phyloP scores from a whole-genome alignment of 164 flowering plant species.

The Liquidambar formosana region DNA sequence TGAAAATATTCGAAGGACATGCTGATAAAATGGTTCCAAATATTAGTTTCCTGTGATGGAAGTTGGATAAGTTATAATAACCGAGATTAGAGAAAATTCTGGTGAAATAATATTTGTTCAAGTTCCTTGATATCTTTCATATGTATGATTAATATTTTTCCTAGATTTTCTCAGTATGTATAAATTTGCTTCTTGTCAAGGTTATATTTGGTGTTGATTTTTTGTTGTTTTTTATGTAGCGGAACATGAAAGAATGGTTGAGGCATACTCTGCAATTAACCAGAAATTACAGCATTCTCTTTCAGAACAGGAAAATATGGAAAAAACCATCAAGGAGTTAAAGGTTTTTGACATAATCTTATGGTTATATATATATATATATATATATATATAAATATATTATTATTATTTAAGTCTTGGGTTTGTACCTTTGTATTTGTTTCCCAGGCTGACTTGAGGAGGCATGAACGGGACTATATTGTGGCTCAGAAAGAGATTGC shows the following conservation, averaged over 20 bases:
- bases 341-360: slow-evolving; percentile 42
- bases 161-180: neutral
- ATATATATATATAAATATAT: neutral
- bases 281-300: slow-evolving; percentile 72
- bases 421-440: slow-evolving; percentile 4
- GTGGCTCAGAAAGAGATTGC: slow-evolving; percentile 65
- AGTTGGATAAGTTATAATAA: neutral
- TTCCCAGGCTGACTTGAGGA: slow-evolving; percentile 72
- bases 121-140: neutral
- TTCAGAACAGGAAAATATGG: slow-evolving; percentile 56
- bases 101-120: neutral
- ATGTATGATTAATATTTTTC: neutral
- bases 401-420: neutral
- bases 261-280: slow-evolving; percentile 68
- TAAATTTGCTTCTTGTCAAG: neutral
- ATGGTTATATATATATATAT: neutral
- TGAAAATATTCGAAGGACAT: neutral
- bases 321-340: slow-evolving; percentile 55
- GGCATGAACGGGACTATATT: slow-evolving; percentile 67
- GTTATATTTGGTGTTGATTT: neutral
- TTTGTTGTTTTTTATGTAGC: slow-evolving; percentile 35
- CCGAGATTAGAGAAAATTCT: too few species aligned
- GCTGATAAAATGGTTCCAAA: neutral
- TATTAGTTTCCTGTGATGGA: neutral
- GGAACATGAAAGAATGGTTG: slow-evolving; percentile 86